phyloP scores from a whole-genome alignment of 2,329 filamentous ascomycete genomes.

The Anthostomella pinea region DNA sequence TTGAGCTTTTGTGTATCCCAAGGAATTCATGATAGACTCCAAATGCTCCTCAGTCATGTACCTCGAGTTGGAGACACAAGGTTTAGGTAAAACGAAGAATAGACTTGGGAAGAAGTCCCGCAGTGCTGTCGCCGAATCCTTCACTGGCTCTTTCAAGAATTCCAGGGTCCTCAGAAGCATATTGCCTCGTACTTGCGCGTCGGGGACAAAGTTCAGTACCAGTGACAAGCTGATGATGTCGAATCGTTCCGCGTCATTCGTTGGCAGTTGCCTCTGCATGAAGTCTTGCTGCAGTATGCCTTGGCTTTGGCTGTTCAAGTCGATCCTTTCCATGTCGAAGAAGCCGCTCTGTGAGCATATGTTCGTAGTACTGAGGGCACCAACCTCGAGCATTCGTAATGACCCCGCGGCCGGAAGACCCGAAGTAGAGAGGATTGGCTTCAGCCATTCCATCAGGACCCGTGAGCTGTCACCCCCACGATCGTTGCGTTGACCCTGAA shows the following conservation, averaged over 20 bases:
- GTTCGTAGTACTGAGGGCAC: conserved; percentile 80
- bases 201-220: conserved; percentile 91
- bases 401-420: conserved; percentile 17
- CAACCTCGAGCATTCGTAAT: conserved; percentile 79
- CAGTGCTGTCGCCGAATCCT: conserved; percentile 19
- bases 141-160: conserved; percentile 55
- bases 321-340: conserved; percentile 79
- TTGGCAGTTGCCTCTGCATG: conserved; percentile 79
- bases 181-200: conserved; percentile 68
- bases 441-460: conserved; percentile 62
- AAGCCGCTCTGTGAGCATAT: conserved; percentile 70
- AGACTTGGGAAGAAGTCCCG: conserved; percentile 60
- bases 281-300: conserved; percentile 89
- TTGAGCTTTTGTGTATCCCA: conserved; percentile 68
- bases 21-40: conserved; percentile 66
- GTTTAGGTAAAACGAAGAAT: conserved; percentile 85
- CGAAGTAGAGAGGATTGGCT: conserved; percentile 30
- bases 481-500: conserved; percentile 65
- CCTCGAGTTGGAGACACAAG: conserved; percentile 85
- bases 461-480: conserved; percentile 66
- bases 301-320: conserved; percentile 80
- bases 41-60: conserved; percentile 76
- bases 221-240: conserved; percentile 90
- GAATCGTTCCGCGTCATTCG: conserved; percentile 61
- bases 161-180: conserved; percentile 77